Evolutionary conservation across 2,329 filamentous ascomycete species (phyloP).

Genomic region (Gnomoniopsis sp.): DNA sequence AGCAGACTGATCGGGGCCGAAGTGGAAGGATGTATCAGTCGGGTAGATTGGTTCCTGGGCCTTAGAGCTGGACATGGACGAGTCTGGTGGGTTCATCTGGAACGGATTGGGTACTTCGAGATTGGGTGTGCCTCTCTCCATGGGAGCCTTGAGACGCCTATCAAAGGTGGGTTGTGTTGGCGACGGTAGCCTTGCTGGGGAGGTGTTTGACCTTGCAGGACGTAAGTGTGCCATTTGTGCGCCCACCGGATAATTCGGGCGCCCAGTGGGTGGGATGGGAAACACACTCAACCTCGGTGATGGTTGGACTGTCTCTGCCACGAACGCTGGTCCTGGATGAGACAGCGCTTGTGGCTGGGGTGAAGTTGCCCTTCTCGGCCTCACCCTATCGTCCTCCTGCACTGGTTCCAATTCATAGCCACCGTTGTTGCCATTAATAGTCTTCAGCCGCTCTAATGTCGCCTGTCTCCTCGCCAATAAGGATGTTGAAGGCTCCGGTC

Average conservation of each 20-base stretch:
- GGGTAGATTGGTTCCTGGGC: slow-evolving; percentile 15
- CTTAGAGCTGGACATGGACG: neutral
- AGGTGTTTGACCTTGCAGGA: slow-evolving; percentile 51
- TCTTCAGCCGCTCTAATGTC: slow-evolving; percentile 55
- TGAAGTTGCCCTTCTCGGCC: slow-evolving; percentile 45
- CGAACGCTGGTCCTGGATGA: slow-evolving; percentile 7
- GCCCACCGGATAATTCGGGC: slow-evolving; percentile 17
- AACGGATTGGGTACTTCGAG: slow-evolving; percentile 15
- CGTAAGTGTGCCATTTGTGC: slow-evolving; percentile 32
- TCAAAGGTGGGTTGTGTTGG: slow-evolving; percentile 36
- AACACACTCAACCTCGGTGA: slow-evolving; percentile 47
- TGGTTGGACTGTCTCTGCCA: neutral
- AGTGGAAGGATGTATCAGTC: slow-evolving; percentile 22
- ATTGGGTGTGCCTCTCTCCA: slow-evolving; percentile 4
- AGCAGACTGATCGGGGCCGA: slow-evolving; percentile 33
- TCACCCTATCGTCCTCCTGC: slow-evolving; percentile 33
- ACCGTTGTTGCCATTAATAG: slow-evolving; percentile 42
- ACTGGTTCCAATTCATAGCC: slow-evolving; percentile 12
- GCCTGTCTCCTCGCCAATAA: slow-evolving; percentile 57
- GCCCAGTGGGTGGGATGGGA: slow-evolving; percentile 31
- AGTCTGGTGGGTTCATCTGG: slow-evolving; percentile 5
- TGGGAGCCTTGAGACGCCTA: neutral
- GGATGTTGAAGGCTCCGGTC: slow-evolving; percentile 29
- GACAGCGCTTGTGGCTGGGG: slow-evolving; percentile 34
- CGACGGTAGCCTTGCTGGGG: slow-evolving; percentile 46